A percentile compares a stretch with the other conserved stretches of the same genome.
Conservation (phyloP, 164 flowering plant genomes). For the Litsea cubeba region DNA sequence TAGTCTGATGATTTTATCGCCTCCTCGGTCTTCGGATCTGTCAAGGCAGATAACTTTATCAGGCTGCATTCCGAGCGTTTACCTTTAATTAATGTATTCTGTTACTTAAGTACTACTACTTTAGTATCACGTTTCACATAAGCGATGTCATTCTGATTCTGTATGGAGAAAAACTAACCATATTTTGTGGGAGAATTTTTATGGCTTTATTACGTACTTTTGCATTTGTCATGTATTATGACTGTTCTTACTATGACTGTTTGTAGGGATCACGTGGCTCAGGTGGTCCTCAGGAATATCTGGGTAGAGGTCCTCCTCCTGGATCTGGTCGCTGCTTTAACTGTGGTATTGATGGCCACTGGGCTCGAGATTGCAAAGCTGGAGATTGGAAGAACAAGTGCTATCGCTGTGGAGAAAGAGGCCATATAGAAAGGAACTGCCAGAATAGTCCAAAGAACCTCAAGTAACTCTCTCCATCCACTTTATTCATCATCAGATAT, state of each 20-base stretch:
- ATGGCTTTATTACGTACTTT: not conserved
- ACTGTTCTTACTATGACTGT: not conserved
- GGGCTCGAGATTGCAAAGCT: slow-evolving; percentile 98
- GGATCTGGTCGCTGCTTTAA: slow-evolving; percentile 96
- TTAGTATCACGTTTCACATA: not conserved
- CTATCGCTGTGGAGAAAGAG: slow-evolving; percentile 88
- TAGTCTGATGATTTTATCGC: too few species aligned
- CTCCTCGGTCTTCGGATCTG: too few species aligned
- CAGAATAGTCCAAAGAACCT: slow-evolving; percentile 79
- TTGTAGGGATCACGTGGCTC: slow-evolving; percentile 29
- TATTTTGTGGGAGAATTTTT: not conserved
- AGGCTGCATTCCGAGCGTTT: too few species aligned
- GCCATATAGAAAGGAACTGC: slow-evolving; percentile 86
- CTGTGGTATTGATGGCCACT: slow-evolving; percentile 94
- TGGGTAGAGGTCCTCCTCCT: slow-evolving; percentile 89
- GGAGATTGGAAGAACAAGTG: slow-evolving; percentile 99
- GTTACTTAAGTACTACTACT: too few species aligned
- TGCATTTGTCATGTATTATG: not conserved
- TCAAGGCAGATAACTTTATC: too few species aligned
- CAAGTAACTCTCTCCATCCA: slow-evolving; percentile 8
- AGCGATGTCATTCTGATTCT: not conserved
- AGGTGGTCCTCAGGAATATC: slow-evolving; percentile 30
- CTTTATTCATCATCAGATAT: not conserved
- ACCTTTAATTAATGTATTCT: too few species aligned
- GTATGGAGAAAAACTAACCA: not conserved